Evolutionary conservation across 768 basidiomycete species (phyloP).

Genomic region (Auriscalpium vulgare): DNA sequence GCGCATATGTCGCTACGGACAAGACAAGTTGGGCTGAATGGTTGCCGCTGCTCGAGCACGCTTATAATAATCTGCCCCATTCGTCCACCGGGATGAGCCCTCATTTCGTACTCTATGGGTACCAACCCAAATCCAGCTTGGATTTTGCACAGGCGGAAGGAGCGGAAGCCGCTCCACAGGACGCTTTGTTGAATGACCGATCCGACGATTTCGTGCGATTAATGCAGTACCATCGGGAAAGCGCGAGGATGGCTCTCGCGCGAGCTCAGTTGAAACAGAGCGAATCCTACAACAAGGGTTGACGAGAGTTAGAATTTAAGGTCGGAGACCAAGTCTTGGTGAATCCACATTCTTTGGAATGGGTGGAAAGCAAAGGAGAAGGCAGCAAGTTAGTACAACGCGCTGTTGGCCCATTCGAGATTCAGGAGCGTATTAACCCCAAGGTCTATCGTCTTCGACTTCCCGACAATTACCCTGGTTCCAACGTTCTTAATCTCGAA

Average conservation of each 20-base stretch:
- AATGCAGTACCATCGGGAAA: slow-evolving; percentile 1
- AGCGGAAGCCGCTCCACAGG: neutral
- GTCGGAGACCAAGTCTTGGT: slow-evolving; percentile 18
- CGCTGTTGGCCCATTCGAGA: slow-evolving; percentile 18
- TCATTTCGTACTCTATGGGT: slow-evolving; percentile 15
- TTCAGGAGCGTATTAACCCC: slow-evolving; percentile 17
- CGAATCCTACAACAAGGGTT: slow-evolving; percentile 12
- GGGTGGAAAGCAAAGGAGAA: slow-evolving; percentile 12
- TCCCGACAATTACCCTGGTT: slow-evolving; percentile 14
- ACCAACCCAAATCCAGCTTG: neutral
- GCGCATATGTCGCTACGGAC: slow-evolving; percentile 10
- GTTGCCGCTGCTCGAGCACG: neutral
- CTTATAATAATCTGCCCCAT: slow-evolving; percentile 13
- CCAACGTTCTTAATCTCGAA: slow-evolving; percentile 18
- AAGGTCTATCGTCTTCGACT: slow-evolving; percentile 15
- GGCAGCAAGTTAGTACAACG: slow-evolving; percentile 18
- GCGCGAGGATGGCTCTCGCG: slow-evolving; percentile 9
- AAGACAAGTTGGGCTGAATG: neutral
- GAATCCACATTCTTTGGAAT: slow-evolving; percentile 17
- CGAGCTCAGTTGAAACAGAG: slow-evolving; percentile 12
- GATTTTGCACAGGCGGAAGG: neutral
- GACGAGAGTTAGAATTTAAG: slow-evolving; percentile 8
- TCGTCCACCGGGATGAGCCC: slow-evolving; percentile 12
- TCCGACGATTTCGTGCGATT: neutral
- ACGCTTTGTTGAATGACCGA: too few relatives aligned